A percentile compares a stretch with the other conserved stretches of the same genome.
phyloP scores from a whole-genome alignment of 73 alveolate species.

The Halteria grandinella region DNA sequence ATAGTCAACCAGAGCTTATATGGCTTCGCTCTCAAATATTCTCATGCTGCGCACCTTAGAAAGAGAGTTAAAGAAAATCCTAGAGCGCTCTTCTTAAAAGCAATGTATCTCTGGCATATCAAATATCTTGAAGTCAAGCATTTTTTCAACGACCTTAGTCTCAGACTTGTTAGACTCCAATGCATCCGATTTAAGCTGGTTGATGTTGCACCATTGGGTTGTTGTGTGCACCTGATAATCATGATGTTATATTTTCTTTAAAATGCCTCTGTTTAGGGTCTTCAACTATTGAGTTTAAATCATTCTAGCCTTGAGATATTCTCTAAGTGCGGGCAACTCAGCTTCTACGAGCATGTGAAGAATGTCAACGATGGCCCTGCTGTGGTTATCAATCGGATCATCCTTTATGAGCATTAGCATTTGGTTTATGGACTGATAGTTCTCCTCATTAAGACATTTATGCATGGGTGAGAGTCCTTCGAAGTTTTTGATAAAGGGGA shows the following conservation, averaged over 20 bases:
- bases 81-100: background rate
- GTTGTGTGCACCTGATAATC: background rate
- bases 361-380: constrained; percentile 15
- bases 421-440: constrained; percentile 8
- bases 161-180: too few species aligned
- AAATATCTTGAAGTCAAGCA: constrained; percentile 9
- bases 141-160: background rate
- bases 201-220: background rate
- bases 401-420: constrained; percentile 1
- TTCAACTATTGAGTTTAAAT: background rate
- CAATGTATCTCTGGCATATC: constrained; percentile 15
- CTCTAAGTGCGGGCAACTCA: background rate
- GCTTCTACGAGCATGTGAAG: background rate
- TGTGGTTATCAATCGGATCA: constrained; percentile 20
- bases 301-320: constrained; percentile 1
- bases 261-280: constrained; percentile 15
- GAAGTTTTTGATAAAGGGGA: constrained; percentile 8
- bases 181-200: background rate
- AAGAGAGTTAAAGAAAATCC: constrained; percentile 14
- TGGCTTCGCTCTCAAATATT: constrained; percentile 4
- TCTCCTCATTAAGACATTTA: background rate
- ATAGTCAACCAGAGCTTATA: constrained; percentile 2
- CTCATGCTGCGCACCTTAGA: constrained; percentile 3
- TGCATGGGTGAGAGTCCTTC: constrained; percentile 33
- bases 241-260: constrained; percentile 1